Conservation (phyloP, 1,284 basidiomycete species). For the Mycena sp. region DNA sequence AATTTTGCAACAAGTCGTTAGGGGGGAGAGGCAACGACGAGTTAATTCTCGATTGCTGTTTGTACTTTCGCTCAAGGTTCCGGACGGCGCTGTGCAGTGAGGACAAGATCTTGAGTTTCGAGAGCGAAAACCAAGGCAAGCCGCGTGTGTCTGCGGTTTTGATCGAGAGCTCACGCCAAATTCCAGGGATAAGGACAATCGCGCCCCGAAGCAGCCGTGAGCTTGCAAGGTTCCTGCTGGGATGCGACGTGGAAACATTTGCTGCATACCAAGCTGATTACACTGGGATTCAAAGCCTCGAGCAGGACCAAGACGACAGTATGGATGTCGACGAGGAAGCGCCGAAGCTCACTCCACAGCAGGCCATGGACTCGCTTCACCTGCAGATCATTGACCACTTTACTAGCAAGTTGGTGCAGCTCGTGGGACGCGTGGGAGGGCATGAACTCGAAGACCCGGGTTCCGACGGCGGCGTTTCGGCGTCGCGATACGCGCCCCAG, state of each 20-base stretch:
- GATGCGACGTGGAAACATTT: constrained; percentile 45
- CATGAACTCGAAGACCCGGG: constrained; percentile 47
- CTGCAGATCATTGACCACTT: constrained; percentile 76
- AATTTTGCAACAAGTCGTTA: background rate
- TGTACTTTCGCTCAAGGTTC: constrained; percentile 56
- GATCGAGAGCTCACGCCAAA: background rate
- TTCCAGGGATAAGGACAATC: constrained; percentile 17
- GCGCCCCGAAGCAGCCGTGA: constrained; percentile 24
- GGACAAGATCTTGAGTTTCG: constrained; percentile 71
- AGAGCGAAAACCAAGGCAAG: constrained; percentile 62
- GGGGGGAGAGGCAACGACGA: constrained; percentile 64
- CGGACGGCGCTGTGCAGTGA: constrained; percentile 65
- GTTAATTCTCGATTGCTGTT: constrained; percentile 76
- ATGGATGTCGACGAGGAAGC: constrained; percentile 72
- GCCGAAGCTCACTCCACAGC: constrained; percentile 49
- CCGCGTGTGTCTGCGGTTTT: background rate
- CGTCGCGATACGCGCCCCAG: constrained; percentile 66
- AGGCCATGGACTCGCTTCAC: constrained; percentile 74
- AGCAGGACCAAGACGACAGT: constrained; percentile 53
- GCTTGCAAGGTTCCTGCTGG: constrained; percentile 45
- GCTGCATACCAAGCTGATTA: constrained; percentile 40
- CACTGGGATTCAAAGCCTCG: constrained; percentile 23
- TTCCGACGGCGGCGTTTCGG: constrained; percentile 37
- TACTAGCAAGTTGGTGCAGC: constrained; percentile 62
- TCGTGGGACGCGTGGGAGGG: constrained; percentile 64